phyloP scores from a whole-genome alignment of 129 eudicot genomes.

The Lactuca sativa region DNA sequence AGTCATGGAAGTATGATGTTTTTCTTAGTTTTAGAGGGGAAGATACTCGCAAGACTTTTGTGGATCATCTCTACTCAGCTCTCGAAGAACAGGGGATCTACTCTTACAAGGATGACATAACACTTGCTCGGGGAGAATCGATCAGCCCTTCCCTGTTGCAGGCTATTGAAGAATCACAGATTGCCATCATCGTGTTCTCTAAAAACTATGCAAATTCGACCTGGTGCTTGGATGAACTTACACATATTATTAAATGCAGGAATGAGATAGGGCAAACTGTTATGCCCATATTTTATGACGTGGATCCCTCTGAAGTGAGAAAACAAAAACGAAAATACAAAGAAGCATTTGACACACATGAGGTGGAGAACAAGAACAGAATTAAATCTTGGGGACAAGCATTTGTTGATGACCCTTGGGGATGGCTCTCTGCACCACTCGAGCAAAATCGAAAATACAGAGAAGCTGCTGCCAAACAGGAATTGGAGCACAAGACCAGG shows the following conservation, averaged over 20 bases:
- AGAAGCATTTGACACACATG: background rate
- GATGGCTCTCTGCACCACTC: background rate
- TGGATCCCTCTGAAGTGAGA: background rate
- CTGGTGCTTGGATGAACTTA: background rate
- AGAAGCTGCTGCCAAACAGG: background rate
- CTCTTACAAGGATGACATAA: slow-evolving; percentile 12
- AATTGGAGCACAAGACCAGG: background rate
- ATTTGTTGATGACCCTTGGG: background rate
- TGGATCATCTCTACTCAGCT: slow-evolving; percentile 10
- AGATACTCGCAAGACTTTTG: slow-evolving; percentile 20
- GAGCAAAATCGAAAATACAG: background rate
- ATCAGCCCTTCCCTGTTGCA: background rate
- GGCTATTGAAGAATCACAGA: slow-evolving; percentile 19
- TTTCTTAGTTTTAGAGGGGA: slow-evolving; percentile 13
- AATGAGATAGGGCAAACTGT: background rate
- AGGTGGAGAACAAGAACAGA: background rate
- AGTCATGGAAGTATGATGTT: slow-evolving; percentile 18
- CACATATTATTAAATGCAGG: background rate
- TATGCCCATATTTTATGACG: background rate
- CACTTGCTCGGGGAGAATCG: slow-evolving; percentile 4
- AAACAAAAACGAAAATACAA: background rate
- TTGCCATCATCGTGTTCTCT: slow-evolving; percentile 8
- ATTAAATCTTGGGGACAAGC: background rate
- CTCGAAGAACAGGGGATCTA: background rate
- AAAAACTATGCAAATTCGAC: slow-evolving; percentile 4